Base-by-base conservation (phyloP, 2,329 filamentous ascomycete genomes). In the Boeremia lycopersici region DNA sequence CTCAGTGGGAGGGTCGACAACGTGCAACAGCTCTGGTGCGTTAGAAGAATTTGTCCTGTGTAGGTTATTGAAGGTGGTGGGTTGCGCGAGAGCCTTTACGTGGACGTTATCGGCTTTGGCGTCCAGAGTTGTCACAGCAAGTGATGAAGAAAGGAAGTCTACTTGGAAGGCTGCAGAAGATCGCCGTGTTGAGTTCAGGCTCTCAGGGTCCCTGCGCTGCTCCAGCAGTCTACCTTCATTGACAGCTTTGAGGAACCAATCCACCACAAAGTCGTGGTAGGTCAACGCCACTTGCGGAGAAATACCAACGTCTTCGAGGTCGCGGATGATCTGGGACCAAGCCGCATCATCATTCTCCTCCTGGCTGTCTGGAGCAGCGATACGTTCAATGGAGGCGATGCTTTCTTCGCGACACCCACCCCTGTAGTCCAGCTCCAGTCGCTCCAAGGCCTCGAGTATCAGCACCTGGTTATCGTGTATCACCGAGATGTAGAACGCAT, bases 221-320 rank as follows among this genome's bases (percentile, higher is more conserved):
- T 72, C 69, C 31, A 66, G 43, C 13, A 72, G 54, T 35, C 67
- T 62, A 9, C 68, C 71, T 44, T 68, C 62, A 38, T 72, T 71
- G 25, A 71, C 69, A 6, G 69, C 71, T 15, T 44, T 53, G 17
- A 72, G 52, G 30, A 74, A 65, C 70, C 69, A 71, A 43, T 67
- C 65, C 25, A 68, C 53, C 35, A 73, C 71, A 42, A 71, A 57
- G 15, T 68, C 57, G 7, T 64, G 64, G 38, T 72, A 67, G 12
- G 57, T 53, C 5, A 66, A 28, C 4, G 62, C 67, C 38, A 66
- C 58, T 39, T 64, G 57, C 15, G 60, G 44, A 17, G 62, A 61
- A 3, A 74, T 58, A 6, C 69, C 69, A 19, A 71, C 65, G 38
- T 73, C 70, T 41, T 70, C 65, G 2, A 74, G 57, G 35, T 74